Base-by-base conservation (phyloP, 2,329 filamentous ascomycete species). In the Hymenoscyphus occultus region DNA sequence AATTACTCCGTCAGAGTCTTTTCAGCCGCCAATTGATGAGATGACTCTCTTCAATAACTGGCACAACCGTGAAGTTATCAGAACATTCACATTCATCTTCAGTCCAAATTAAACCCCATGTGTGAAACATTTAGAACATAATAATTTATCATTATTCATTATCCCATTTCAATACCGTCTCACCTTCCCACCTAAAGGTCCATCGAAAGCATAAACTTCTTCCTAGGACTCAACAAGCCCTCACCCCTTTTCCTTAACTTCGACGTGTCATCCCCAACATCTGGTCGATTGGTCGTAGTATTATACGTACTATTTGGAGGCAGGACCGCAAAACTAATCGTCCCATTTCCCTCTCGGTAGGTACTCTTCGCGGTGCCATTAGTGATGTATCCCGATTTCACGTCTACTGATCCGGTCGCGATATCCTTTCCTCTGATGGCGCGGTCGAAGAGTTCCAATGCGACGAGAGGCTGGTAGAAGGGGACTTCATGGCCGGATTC, bases 401-500 rank as follows among this genome's bases (percentile, higher is more conserved):
- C 83, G 76, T 1, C 83, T 79, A 22, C 77, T 70, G 85, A 89
- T 0, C 84, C 85, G 1, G 72, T 75, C 13, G 74, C 82, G 59
- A 88, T 76, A 68, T 86, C 84, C 39, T 73, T 73, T 45, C 81
- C 78, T 58, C 78, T 78, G 56, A 85, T 77, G 0, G 78, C 77
- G 5, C 84, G 79, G 39, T 81, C 76, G 72, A 86, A 85, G 59
- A 86, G 81, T 64, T 80, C 75, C 16, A 81, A 81, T 0, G 80
- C 77, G 0, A 81, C 81, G 62, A 84, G 74, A 0, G 83, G 84
- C 68, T 85, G 81, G 69, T 84, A 85, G 5, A 80, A 79, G 0
- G 81, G 81, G 0, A 84, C 80, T 61, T 86, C 82, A 71, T 90
- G 87, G 1, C 61, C 61, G 31, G 86, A 81, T 68, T 89, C 83